Evolutionary conservation across 345 rosid species (phyloP), one percentile per base, ranked within the genome.

Genomic region (Bretschneidera sinensis): DNA sequence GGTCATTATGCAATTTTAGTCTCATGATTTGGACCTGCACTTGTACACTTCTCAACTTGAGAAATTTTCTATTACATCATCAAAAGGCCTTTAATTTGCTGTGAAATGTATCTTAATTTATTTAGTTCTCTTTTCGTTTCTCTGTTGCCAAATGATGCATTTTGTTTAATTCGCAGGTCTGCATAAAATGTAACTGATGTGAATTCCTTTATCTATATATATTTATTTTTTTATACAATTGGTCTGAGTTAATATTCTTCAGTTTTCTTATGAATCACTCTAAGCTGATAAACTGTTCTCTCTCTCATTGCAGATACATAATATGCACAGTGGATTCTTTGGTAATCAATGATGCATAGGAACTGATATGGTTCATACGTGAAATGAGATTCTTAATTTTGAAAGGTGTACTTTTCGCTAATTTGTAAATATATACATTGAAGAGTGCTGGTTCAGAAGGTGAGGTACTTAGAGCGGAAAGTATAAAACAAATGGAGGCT

Each of bases 401-500:
- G 70, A 59, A 57, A 51, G 52, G 51, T 20, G 19, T 59, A 24
- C n/a, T 31, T 54, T 56, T 60, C 24, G 11, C 34, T 65, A 48
- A 51, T 51, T 54, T 39, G 19, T 65, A 63, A 57, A 20, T 69
- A n/a, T 64, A 72, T 62, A 43, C 43, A 51, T 57, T 48, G 47
- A 67, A 43, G 63, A 61, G 62, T 14, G 54, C 34, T 21, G 53
- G 24, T 64, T 18, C 17, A 54, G 19, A 45, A 53, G 53, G 24
- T 52, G 28, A 47, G 28, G 21, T 55, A 25, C 55, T 70, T 55
- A 65, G 17, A 6, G 17, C 54, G 54, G 62, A 31, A 31, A 31
- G 9, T n/a, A n/a, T n/a, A n/a, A 64, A 22, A 63, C 17, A 58
- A 66, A 92, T 92, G 98, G 98, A 87, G 56, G 57, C 86, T 56